A percentile compares a stretch with the other conserved stretches of the same genome.
These are phyloP conservation scores for Fraxinus dipetala DNA, from an alignment of 305 asterid genomes.

Conservation along the genomic window DNA sequence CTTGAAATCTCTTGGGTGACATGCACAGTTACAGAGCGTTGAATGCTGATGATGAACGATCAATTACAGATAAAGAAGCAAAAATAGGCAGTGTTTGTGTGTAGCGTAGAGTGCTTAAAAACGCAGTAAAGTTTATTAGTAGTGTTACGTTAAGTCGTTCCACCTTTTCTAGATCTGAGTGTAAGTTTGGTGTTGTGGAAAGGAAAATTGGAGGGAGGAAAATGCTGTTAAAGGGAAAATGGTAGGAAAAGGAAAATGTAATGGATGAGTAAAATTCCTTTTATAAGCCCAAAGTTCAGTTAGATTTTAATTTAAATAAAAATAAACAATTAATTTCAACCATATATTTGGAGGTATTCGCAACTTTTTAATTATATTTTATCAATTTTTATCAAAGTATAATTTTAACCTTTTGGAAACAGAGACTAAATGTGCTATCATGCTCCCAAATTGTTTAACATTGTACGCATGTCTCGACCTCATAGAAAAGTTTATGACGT, in stretches of 20 bases:
- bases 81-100: background rate
- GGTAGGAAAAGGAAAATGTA: background rate
- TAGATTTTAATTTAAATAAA: too few species aligned
- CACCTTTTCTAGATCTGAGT: background rate
- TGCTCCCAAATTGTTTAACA: too few species aligned
- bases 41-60: background rate
- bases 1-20: background rate
- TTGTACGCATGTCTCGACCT: too few species aligned
- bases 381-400: too few species aligned
- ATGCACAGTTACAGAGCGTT: background rate
- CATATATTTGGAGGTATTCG: too few species aligned
- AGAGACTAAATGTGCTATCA: too few species aligned
- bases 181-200: background rate
- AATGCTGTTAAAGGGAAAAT: background rate
- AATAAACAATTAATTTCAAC: too few species aligned
- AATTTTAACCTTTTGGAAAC: too few species aligned
- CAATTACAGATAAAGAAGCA: background rate
- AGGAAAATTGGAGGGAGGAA: background rate
- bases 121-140: background rate
- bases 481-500: too few species aligned
- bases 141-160: background rate
- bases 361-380: too few species aligned
- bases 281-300: background rate
- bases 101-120: background rate
- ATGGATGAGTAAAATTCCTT: background rate